Percentiles rank a stretch among this genome's conserved stretches.
Evolutionary conservation across 306 rosid species (phyloP).

Genomic region (Pachyrhizus erosus): DNA sequence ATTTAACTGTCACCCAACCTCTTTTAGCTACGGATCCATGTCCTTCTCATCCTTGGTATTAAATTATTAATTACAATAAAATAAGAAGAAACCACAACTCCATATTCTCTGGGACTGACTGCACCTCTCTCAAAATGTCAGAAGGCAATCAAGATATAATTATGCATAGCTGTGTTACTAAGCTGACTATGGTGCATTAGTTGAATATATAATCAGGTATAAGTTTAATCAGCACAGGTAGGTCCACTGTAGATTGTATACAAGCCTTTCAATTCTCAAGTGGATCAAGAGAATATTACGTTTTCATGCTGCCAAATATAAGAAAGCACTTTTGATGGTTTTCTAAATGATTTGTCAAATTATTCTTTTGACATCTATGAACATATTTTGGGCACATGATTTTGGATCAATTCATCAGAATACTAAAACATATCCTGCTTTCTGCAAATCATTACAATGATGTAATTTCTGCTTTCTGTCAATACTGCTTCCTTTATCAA

Average conservation of each 20-base stretch:
- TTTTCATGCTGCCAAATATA: slow-evolving; percentile 22
- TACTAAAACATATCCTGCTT: background rate
- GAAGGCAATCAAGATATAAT: background rate
- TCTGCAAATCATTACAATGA: background rate
- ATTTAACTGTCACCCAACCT: background rate
- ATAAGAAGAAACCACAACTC: background rate
- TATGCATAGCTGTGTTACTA: background rate
- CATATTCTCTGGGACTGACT: background rate
- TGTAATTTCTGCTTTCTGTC: background rate
- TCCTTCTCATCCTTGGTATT: slow-evolving; percentile 13
- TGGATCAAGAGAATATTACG: slow-evolving; percentile 9
- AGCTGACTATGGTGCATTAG: background rate
- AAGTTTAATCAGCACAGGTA: background rate
- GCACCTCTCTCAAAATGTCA: background rate
- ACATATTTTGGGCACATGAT: background rate
- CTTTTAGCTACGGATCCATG: background rate
- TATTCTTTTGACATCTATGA: background rate
- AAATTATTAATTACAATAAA: background rate
- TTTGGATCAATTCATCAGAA: slow-evolving; percentile 1
- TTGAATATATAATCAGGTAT: background rate
- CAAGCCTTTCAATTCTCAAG: slow-evolving; percentile 14
- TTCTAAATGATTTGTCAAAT: background rate
- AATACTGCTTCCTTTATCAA: background rate
- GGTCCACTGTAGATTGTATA: background rate
- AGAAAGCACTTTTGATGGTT: background rate